Percentiles rank a stretch among this genome's conserved stretches.
Conservation (phyloP, 352 stramenopile species). For the Pythium rishiriense region DNA sequence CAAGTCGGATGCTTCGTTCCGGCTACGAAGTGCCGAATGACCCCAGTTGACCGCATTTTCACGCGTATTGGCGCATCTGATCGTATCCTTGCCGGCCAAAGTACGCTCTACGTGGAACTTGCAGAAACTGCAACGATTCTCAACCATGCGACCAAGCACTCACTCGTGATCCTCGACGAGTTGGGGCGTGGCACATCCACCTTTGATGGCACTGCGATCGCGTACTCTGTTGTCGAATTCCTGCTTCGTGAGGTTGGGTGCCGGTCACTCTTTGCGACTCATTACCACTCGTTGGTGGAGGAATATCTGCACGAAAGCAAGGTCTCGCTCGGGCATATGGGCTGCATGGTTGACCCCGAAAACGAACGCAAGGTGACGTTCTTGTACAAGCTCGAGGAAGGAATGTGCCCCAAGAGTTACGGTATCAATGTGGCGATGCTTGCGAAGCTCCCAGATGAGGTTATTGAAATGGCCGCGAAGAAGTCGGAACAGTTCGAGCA, state of each 20-base stretch:
- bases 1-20: conserved; percentile 99
- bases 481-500: conserved; percentile 92
- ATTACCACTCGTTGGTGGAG: conserved; percentile 97
- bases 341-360: conserved; percentile 73
- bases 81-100: conserved; percentile 97
- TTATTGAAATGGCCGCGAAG: conserved; percentile 90
- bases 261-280: conserved; percentile 98
- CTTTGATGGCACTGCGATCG: conserved; percentile 98
- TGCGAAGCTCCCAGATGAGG: conserved; percentile 94
- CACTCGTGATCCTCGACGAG: conserved; percentile 98
- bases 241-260: conserved; percentile 87
- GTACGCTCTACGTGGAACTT: conserved; percentile 99
- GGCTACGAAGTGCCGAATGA: conserved; percentile 92
- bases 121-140: conserved; percentile 98
- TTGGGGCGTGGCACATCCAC: conserved; percentile 98
- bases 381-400: conserved; percentile 97
- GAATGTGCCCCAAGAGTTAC: conserved; percentile 98
- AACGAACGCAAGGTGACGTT: conserved; percentile 97
- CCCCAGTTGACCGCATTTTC: conserved; percentile 98
- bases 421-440: conserved; percentile 99
- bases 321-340: conserved; percentile 81
- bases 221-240: conserved; percentile 96
- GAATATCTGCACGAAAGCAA: conserved; percentile 66
- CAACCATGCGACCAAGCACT: conserved; percentile 93
- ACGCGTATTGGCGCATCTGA: conserved; percentile 99